Evolutionary conservation across 495 filamentous ascomycete species (phyloP), one percentile per base, ranked within the genome.

Genomic region (Xylaria palmicola): DNA sequence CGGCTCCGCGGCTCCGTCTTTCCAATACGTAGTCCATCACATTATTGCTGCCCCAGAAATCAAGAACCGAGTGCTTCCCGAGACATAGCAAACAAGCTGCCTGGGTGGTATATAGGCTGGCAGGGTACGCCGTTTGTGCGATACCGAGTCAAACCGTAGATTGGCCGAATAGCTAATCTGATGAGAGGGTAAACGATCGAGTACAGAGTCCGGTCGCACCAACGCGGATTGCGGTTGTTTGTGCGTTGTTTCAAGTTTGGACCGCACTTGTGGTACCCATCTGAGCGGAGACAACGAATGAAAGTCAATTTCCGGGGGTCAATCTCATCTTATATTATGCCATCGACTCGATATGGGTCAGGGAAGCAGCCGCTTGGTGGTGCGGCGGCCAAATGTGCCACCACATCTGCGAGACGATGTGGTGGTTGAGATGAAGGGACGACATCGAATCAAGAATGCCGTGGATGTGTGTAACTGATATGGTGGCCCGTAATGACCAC

Each of bases 231-330:
- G 20, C 40, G 29, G 27, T 27, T 59, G 56, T 50, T 59, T 59
- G 56, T 43, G n/a, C 19, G 22, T 29, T 41, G 56, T 39, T 47
- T 17, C 44, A 51, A 59, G 20, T 17, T 43, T 41, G 13, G 48
- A 19, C 54, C 39, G 58, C 58, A 60, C 58, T 5, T 32, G 58
- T 60, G 48, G 40, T 1, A 60, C 57, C 45, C 47, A 34, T 39
- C 17, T 12, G 24, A 47, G 24, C 36, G 3, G n/a, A 36, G 19
- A 40, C 10, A 26, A 6, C 12, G 57, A 22, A 36, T 19, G 2
- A 37, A 32, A 12, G 9, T 22, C 57, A 44, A 44, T 45, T 43
- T 26, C 39, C 58, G 49, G 39, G 40, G 9, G 7, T 17, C 24
- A 29, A 9, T 7, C 12, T 47, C 19, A 32, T 45, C 39, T 17